Conservation (phyloP, 345 rosid species). For the Citrus hindsii region DNA sequence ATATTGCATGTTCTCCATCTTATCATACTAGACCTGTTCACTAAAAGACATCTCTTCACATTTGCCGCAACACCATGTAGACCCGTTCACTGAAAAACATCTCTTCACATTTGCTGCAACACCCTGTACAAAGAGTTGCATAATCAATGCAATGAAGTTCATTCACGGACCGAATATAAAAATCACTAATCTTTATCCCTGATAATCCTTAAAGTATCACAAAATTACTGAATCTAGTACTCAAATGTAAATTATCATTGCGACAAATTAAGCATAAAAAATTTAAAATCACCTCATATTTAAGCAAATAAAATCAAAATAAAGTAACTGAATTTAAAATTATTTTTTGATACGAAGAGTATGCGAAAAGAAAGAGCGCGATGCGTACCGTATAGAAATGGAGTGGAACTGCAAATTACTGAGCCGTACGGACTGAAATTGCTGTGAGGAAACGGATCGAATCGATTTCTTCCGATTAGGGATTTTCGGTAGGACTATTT, state of each 20-base stretch:
- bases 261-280: neutral
- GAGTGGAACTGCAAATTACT: neutral
- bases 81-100: neutral
- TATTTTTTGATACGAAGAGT: neutral
- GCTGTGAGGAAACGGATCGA: neutral
- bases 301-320: neutral
- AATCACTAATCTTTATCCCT: no score
- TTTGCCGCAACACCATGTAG: neutral
- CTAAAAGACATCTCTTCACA: no score
- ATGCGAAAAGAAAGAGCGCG: neutral
- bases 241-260: neutral
- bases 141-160: no score
- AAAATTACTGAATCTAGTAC: neutral
- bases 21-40: neutral
- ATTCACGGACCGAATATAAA: no score
- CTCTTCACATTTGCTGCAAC: no score
- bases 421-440: neutral
- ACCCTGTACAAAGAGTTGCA: no score
- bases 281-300: neutral
- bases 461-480: neutral
- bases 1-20: constrained; percentile 68
- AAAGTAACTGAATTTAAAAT: neutral
- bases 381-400: neutral
- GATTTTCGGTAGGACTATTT: neutral
- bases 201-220: no score